Base-by-base conservation (phyloP, 441 rosid species). In the Raphanus hybrid region DNA sequence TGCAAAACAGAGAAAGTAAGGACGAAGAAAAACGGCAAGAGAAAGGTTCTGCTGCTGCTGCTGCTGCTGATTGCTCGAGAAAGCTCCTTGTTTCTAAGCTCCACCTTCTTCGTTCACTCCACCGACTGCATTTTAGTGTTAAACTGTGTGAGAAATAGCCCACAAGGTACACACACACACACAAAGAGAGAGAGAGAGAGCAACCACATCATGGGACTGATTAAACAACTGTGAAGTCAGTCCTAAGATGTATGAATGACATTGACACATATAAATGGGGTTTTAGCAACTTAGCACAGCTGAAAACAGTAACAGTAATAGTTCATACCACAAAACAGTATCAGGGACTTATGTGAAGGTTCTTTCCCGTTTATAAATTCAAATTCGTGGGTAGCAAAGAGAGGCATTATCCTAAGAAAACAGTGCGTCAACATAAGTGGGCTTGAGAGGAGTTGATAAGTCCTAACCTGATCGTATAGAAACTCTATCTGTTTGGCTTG, bases 21-120 rank as follows among this genome's bases (percentile, higher is more conserved):
- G 37, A 90, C 95, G 84, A 93, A 82, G 58, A 91, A 82, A 79
- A 93, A 93, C 60, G 91, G 89, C 79, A 93, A 61, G 67, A 93
- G 94, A 84, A 95, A 90, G 15, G 98, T 95, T 85, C 98, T 87
- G 91, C 96, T 90, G 80, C 98, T 87, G 91, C 96, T 89, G 73
- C 93, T 93, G 64, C 94, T 71, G 71, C 86, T 85, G 79, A 93
- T 86, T 35, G 98, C 97, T 84, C 86, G 91, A 27, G 94, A 84
- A 32, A 95, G 80, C 80, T 85, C 84, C 68, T 71, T 80, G 79
- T 85, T 80, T 64, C 87, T 84, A 16, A 85, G 84, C 65, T 85
- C 80, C 64, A 85, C 85, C n/a, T 82, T 85, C 74, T 80, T 82
- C 16, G 87, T 85, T 29, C 85, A 85, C 75, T 85, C 85, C 26